Evolutionary conservation across 1,139 yeast species (phyloP), one percentile per base, ranked within the genome.

Genomic region (Yamadazyma epiphylla): DNA sequence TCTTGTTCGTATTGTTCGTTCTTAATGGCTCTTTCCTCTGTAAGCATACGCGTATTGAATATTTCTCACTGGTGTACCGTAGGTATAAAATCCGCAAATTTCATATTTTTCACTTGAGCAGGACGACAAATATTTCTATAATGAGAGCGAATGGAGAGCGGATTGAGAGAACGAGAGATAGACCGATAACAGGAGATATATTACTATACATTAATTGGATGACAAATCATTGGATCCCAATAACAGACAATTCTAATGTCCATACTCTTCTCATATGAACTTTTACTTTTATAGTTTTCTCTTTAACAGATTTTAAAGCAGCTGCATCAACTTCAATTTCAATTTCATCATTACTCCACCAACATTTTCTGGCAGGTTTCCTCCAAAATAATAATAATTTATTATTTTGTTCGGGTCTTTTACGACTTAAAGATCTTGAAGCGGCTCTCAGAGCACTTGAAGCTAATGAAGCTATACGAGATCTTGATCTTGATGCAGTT

Each of bases 351-450:
- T 82, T 83, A 9, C 85, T 82, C 99, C 99, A 94, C 99, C 99
- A 94, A 60, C 99, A 94, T 54, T 94, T 94, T 50, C 98, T 73
- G 1, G 99, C 99, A 0, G 99, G 99, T 52, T 91, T 91, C 41
- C 96, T 74, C 98, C 98, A 94, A 53, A 94, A 94, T 36, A 94
- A 65, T 23, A 94, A 68, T 32, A 94, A 70, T 53, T 94, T 91
- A 21, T 91, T 85, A 32, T 66, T 69, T 26, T 61, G 61, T 9
- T 44, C 49, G 36, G 55, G 53, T 38, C 68, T 55, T 19, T 56
- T 57, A 37, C 69, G 62, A 11, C 80, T 69, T 25, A 72, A 55
- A 3, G 84, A 76, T 42, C 82, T 60, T 12, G 79, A 66, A 6
- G 77, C 77, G 2, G 77, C 73, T 30, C 74, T 48, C 4, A 61